phyloP scores from a whole-genome alignment of 2,329 filamentous ascomycete species.

The Cryphonectria parasitica region DNA sequence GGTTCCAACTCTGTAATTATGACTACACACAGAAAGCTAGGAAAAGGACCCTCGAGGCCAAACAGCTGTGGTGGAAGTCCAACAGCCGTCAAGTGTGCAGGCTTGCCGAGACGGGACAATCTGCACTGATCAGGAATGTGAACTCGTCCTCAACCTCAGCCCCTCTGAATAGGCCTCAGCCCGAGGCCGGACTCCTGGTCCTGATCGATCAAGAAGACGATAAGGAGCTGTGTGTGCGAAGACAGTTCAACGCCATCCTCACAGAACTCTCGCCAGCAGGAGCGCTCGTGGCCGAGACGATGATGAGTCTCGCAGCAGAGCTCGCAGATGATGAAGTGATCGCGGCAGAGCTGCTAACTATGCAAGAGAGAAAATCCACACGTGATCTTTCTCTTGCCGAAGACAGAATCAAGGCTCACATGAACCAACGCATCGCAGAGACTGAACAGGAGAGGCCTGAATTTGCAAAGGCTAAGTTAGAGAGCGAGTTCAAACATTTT shows the following conservation, averaged over 20 bases:
- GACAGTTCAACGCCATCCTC: background rate
- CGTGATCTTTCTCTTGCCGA: background rate
- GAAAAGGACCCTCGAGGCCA: background rate
- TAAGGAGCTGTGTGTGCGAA: constrained; percentile 1
- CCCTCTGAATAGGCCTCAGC: background rate
- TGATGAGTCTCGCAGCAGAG: constrained; percentile 6
- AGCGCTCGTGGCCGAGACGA: background rate
- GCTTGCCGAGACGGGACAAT: background rate
- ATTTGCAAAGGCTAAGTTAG: background rate
- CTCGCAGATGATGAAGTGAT: background rate
- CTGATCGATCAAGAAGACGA: constrained; percentile 8
- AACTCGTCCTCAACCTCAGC: background rate
- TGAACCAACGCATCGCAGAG: background rate
- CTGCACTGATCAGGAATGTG: constrained; percentile 3
- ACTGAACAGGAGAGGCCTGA: background rate
- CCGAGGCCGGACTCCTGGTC: background rate
- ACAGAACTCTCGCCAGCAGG: background rate
- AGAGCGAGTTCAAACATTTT: background rate
- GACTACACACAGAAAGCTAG: background rate
- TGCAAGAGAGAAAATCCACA: background rate
- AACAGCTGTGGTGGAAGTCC: background rate
- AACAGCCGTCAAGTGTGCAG: background rate
- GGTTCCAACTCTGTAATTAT: background rate
- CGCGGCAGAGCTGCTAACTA: background rate
- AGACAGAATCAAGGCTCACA: background rate